Evolutionary conservation across 345 rosid species (phyloP), one percentile per base, ranked within the genome.

Genomic region (Populus alba): DNA sequence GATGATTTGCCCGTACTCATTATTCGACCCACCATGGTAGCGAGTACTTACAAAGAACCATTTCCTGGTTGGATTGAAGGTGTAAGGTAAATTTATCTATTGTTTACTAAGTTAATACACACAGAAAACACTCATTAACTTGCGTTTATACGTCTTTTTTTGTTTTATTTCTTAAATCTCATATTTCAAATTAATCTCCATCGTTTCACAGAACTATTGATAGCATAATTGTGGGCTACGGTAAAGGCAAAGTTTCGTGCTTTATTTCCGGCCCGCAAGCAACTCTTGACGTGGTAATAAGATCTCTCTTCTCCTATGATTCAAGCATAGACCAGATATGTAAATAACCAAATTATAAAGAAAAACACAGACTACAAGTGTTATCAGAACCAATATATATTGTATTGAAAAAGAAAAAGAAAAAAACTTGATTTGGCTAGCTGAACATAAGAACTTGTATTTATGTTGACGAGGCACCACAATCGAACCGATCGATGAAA

Each of bases 21-120:
- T 16, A 68, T 81, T 4, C 78, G 81, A 7, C 84, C 84, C 3
- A 73, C 78, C 38, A 74, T 81, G 29, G 25, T 81, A 6, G 69
- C 53, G 0, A 81, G 84, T 39, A 81, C 84, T 37, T 29, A 16
- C 8, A 35, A 33, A 8, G 75, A 81, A 0, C 84, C 78, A 20
- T 81, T 81, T 39, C 81, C 81, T 13, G 84, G 81, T 12, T 81
- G 78, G 84, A 73, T 81, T 41, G 81, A 81, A 77, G 81, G 84
- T 23, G 17, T 47, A 8, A 68, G 84, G 84, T 81, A 76, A 18
- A 51, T 67, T 51, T 39, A 12, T 61, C 12, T 7, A 57, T 35
- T 33, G 35, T 33, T 33, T 3, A 33, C 35, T 33, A 33, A 33
- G 35, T 33, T 33, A 3, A 33, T 33, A 10, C 11, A 1, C 33